Conservation (phyloP, 805 yeast genomes). For the Blastobotrys peoriensis region DNA sequence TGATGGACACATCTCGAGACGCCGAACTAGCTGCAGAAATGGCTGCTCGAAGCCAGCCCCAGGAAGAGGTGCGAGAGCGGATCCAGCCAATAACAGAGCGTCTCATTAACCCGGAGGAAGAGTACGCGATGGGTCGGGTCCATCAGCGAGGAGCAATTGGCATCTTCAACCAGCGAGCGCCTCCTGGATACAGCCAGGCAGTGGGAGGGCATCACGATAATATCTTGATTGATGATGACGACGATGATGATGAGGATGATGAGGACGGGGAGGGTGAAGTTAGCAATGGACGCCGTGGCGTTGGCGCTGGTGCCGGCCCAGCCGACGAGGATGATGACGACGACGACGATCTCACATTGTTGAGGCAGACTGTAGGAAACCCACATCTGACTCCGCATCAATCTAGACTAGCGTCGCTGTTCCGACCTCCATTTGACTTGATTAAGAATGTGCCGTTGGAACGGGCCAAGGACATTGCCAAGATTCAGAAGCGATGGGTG, state of each 20-base stretch:
- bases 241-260: constrained; percentile 37
- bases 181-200: constrained; percentile 7
- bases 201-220: constrained; percentile 30
- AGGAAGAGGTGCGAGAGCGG: constrained; percentile 62
- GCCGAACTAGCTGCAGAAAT: constrained; percentile 21
- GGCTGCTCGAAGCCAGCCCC: constrained; percentile 18
- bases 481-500: constrained; percentile 67
- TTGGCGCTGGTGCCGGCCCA: constrained; percentile 35
- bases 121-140: constrained; percentile 18
- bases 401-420: constrained; percentile 69
- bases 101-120: constrained; percentile 41
- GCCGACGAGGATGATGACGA: constrained; percentile 35
- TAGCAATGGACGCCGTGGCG: constrained; percentile 33
- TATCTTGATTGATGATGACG: constrained; percentile 34
- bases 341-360: constrained; percentile 23
- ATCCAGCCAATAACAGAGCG: constrained; percentile 76
- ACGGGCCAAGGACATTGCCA: constrained; percentile 63
- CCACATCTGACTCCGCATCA: constrained; percentile 46
- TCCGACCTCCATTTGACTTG: constrained; percentile 91
- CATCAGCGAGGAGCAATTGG: constrained; percentile 24
- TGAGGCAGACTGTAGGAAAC: constrained; percentile 17
- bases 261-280: constrained; percentile 22
- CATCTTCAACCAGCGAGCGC: constrained; percentile 48
- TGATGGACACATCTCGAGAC: neutral
- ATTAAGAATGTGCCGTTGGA: constrained; percentile 67